Conservation (phyloP, 75 land plant species). For the Pinus taeda region DNA sequence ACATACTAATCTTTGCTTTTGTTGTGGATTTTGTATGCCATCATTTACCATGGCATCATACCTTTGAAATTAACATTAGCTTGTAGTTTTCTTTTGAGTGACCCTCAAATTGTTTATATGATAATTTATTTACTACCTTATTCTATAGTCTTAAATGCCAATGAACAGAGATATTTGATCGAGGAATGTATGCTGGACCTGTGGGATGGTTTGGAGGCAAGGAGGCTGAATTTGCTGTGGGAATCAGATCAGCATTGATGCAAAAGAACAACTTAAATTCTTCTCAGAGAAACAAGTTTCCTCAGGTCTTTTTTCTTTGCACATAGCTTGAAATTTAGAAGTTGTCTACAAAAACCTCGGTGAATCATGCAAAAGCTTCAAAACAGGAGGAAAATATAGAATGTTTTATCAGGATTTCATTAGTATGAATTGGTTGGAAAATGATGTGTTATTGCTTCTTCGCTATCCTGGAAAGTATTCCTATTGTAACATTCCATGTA, state of each 20-base stretch:
- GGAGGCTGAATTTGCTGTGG: conserved; percentile 95
- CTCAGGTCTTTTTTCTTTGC: neutral
- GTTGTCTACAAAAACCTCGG: neutral
- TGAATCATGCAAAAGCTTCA: neutral
- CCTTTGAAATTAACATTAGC: neutral
- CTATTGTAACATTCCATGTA: neutral
- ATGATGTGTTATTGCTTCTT: neutral
- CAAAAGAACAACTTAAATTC: conserved; percentile 7
- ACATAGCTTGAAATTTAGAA: neutral
- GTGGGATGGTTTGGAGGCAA: conserved; percentile 99
- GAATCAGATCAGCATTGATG: conserved; percentile 87
- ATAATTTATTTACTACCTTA: neutral
- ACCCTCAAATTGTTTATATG: neutral
- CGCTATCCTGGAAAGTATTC: neutral
- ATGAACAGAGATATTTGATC: conserved; percentile 21
- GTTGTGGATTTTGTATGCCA: neutral
- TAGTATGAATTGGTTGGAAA: neutral
- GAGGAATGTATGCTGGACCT: conserved; percentile 99
- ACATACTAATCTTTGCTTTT: neutral
- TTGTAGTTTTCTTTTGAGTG: neutral
- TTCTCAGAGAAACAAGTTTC: conserved; percentile 1
- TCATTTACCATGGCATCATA: neutral
- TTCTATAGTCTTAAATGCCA: neutral
- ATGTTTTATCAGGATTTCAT: conserved; percentile 1
- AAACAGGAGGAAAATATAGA: neutral